phyloP scores from a whole-genome alignment of 129 eudicot species.

The Scalesia atractyloides region DNA sequence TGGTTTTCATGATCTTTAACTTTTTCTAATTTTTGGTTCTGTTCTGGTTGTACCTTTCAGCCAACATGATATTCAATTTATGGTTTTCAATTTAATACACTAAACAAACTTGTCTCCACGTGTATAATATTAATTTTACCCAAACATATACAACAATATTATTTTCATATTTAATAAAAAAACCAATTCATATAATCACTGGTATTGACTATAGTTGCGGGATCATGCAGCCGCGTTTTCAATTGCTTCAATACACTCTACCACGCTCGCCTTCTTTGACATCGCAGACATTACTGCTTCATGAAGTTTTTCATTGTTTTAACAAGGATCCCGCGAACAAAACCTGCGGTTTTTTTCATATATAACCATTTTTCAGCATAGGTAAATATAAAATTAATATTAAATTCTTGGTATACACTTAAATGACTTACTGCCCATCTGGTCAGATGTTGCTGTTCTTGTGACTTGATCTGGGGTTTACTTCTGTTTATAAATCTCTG shows the following conservation, averaged over 20 bases:
- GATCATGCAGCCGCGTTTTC: conserved; percentile 64
- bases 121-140: neutral
- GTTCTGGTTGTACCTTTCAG: neutral
- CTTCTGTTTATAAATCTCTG: conserved; percentile 93
- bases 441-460: conserved; percentile 90
- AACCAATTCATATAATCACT: neutral
- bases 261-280: conserved; percentile 77
- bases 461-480: conserved; percentile 76
- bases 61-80: neutral
- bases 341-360: conserved; percentile 49
- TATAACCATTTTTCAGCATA: conserved; percentile 6
- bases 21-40: neutral
- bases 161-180: neutral
- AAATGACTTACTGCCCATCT: conserved; percentile 93
- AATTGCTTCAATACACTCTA: conserved; percentile 93
- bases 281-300: conserved; percentile 84
- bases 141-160: conserved; percentile 13
- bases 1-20: too few species aligned
- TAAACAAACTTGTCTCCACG: neutral
- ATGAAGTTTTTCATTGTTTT: conserved; percentile 66
- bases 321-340: conserved; percentile 80
- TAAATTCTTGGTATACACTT: neutral
- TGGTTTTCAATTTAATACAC: neutral
- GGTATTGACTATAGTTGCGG: neutral
- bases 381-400: neutral